Evolutionary conservation across 78 protist genomes (phyloP).

Genomic region (Planoprotostelium fungivorum): DNA sequence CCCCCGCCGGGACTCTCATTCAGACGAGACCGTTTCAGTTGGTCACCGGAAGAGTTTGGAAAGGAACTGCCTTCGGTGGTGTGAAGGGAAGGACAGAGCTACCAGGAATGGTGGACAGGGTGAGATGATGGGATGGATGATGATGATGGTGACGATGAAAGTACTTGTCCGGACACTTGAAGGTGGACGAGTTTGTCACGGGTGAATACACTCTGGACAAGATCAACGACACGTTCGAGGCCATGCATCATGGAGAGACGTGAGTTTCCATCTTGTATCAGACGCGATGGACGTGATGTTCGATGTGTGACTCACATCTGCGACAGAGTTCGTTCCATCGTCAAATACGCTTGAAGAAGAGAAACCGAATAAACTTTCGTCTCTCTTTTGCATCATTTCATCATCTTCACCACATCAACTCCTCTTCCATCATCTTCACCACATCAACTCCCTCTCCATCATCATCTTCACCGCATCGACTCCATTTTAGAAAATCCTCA

Average conservation of each 20-base stretch:
- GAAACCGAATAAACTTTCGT: too few species aligned
- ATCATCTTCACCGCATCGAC: too few species aligned
- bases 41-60: conserved; percentile 88
- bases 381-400: too few species aligned
- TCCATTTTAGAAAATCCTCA: too few species aligned
- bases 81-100: conserved; percentile 62
- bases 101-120: conserved; percentile 65
- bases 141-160: not conserved
- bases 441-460: too few species aligned
- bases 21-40: conserved; percentile 93
- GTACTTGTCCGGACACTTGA: conserved; percentile 50
- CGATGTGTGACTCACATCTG: too few species aligned
- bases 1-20: conserved; percentile 84
- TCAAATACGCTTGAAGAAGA: too few species aligned
- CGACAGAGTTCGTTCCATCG: too few species aligned
- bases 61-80: conserved; percentile 67
- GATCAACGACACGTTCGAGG: conserved; percentile 58
- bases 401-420: too few species aligned
- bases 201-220: conserved; percentile 32
- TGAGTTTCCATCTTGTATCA: not conserved
- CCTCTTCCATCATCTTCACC: too few species aligned
- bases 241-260: conserved; percentile 63
- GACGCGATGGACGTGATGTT: too few species aligned
- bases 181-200: conserved; percentile 77
- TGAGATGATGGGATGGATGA: not conserved